Evolutionary conservation across 495 filamentous ascomycete genomes (phyloP).

Genomic region (Corynascus novoguineensis): DNA sequence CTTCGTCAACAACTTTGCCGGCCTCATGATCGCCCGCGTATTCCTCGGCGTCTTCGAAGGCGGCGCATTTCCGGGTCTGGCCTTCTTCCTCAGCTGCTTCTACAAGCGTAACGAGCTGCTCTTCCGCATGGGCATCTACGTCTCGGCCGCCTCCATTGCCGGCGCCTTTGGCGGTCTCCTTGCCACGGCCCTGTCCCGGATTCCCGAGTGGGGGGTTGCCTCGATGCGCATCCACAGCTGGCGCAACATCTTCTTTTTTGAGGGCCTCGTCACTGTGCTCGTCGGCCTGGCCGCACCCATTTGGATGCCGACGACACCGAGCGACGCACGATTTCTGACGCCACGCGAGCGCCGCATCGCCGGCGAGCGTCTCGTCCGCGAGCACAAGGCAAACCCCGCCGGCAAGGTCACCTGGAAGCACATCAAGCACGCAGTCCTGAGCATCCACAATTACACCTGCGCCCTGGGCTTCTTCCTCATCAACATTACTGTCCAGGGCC

Average conservation of each 20-base stretch:
- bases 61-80: constrained; percentile 51
- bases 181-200: constrained; percentile 46
- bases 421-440: constrained; percentile 36
- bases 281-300: constrained; percentile 44
- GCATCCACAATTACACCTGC: constrained; percentile 46
- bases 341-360: constrained; percentile 46
- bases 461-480: constrained; percentile 45
- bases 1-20: constrained; percentile 39
- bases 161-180: constrained; percentile 54
- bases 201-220: constrained; percentile 45
- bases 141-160: constrained; percentile 51
- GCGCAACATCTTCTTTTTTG: constrained; percentile 65
- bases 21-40: constrained; percentile 39
- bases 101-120: constrained; percentile 53
- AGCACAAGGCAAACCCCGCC: constrained; percentile 32
- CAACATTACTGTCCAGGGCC: constrained; percentile 49
- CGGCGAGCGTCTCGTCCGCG: constrained; percentile 35
- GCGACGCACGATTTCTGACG: constrained; percentile 47
- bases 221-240: constrained; percentile 47
- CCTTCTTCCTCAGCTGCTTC: constrained; percentile 53
- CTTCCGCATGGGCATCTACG: constrained; percentile 53
- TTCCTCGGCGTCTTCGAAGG: constrained; percentile 51
- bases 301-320: constrained; percentile 51
- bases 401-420: constrained; percentile 36
- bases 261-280: constrained; percentile 53